A percentile compares a stretch with the other conserved stretches of the same genome.
These are phyloP conservation scores for Tetradesmus lagerheimii DNA, from an alignment of 139 green algal species.

Conservation along the genomic window DNA sequence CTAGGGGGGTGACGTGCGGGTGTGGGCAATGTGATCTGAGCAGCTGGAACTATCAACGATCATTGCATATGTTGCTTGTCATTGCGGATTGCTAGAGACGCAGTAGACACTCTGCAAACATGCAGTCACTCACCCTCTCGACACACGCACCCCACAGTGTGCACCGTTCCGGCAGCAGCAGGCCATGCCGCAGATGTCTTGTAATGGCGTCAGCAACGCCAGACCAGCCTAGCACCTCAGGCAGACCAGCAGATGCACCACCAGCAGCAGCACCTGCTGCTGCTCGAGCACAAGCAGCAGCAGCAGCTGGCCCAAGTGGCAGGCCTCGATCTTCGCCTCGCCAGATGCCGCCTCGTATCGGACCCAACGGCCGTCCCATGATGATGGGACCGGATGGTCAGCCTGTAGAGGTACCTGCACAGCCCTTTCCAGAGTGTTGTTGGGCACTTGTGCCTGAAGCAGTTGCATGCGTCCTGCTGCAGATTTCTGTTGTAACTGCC, in stretches of 20 bases:
- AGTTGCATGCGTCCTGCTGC: no score
- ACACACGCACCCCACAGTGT: background rate
- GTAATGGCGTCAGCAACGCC: background rate
- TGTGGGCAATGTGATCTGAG: background rate
- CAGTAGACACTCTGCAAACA: background rate
- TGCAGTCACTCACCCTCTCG: background rate
- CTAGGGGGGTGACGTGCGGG: background rate
- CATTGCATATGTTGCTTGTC: background rate
- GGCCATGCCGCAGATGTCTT: background rate
- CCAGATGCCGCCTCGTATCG: background rate
- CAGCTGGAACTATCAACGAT: background rate
- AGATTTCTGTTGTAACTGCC: no score
- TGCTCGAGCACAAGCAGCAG: background rate
- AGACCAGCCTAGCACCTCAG: slow-evolving; percentile 24
- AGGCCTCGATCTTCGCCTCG: background rate
- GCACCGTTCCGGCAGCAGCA: background rate
- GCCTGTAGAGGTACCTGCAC: slow-evolving; percentile 48
- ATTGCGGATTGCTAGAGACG: background rate
- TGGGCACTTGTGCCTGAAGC: background rate
- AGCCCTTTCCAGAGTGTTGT: background rate
- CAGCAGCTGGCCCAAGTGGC: background rate
- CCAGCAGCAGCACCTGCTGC: slow-evolving; percentile 7
- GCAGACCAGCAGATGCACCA: background rate
- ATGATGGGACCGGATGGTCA: slow-evolving; percentile 62
- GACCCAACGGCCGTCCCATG: slow-evolving; percentile 3